Base-by-base conservation (phyloP, 306 rosid species). In the Dalbergia cultrata region DNA sequence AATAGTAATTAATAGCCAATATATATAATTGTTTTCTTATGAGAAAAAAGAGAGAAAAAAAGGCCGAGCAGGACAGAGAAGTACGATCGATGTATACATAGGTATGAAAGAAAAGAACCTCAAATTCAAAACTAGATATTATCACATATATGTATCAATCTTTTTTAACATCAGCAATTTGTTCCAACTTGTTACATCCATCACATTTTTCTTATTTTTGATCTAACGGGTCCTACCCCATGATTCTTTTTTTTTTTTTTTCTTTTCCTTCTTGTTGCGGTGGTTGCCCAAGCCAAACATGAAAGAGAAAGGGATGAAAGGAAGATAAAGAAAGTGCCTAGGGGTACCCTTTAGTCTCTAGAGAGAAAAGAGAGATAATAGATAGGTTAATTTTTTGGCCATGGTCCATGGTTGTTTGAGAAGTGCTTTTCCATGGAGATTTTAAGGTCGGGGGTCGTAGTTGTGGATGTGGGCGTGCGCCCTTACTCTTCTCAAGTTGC, bases 401-500 rank as follows among this genome's bases (percentile, higher is more conserved):
- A 67, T 73, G 88, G 90, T 83, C 87, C 89, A 87, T 31, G 85
- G 95, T 87, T 82, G 97, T 92, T 89, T 82, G 80, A 86, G 86
- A 73, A 84, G 92, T 86, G 82, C 75, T 85, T 89, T 87, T 89
- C 87, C 59, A 6, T 56, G 86, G 90, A 87, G 91, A 88, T 87
- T 91, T 85, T 91, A 93, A 87, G 96, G 97, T 88, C 94, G 82
- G 80, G 74, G 68, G 97, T 91, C 96, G 70, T 80, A 88, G 92
- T 93, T 90, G 70, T 83, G 85, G 96, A 91, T 91, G 93, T 88
- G 87, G 75, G 89, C 89, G 82, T 88, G 84, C 84, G 60, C 89
- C 85, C 88, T 89, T 84, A 72, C 92, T 77, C 93, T 76, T 69
- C 65, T 5, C 37, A 4, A 17, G 71, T 16, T 72, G 37, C 72